Evolutionary conservation across 352 stramenopile genomes (phyloP).

Genomic region (Phytophthora crassamura): DNA sequence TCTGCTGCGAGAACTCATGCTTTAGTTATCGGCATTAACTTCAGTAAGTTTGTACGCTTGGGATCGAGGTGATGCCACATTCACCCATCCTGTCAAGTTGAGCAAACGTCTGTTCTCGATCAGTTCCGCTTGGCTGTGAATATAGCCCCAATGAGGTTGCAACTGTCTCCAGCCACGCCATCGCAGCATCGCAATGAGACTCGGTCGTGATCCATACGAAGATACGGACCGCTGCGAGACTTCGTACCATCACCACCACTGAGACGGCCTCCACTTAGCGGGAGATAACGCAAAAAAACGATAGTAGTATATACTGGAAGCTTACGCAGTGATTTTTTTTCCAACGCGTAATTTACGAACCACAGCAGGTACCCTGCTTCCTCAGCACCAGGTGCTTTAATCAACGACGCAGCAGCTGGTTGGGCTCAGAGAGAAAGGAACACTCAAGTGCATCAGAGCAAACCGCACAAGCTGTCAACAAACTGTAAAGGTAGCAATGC

Average conservation of each 20-base stretch:
- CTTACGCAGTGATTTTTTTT: too few relatives aligned
- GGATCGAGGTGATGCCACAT: conserved; percentile 1
- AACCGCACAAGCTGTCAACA: too few relatives aligned
- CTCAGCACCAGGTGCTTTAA: too few relatives aligned
- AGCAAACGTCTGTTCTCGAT: conserved; percentile 7
- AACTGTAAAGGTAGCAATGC: too few relatives aligned
- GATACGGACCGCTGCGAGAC: too few relatives aligned
- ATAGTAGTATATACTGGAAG: too few relatives aligned
- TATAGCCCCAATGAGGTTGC: neutral
- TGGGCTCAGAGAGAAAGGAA: too few relatives aligned
- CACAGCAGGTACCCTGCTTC: too few relatives aligned
- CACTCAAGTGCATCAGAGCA: too few relatives aligned
- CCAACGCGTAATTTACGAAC: too few relatives aligned
- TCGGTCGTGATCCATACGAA: conserved; percentile 1
- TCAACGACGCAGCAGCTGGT: too few relatives aligned
- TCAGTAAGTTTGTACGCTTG: conserved; percentile 16
- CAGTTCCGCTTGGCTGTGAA: neutral
- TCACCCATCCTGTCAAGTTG: conserved; percentile 13
- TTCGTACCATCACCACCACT: neutral
- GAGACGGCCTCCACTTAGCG: neutral
- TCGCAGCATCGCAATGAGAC: conserved; percentile 6
- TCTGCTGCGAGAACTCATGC: conserved; percentile 4
- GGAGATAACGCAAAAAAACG: too few relatives aligned
- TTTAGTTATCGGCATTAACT: conserved; percentile 5
- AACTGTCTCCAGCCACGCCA: conserved; percentile 17